These are phyloP conservation scores for Populus davidiana DNA, from an alignment of 345 rosid genomes.

Conservation along the genomic window DNA sequence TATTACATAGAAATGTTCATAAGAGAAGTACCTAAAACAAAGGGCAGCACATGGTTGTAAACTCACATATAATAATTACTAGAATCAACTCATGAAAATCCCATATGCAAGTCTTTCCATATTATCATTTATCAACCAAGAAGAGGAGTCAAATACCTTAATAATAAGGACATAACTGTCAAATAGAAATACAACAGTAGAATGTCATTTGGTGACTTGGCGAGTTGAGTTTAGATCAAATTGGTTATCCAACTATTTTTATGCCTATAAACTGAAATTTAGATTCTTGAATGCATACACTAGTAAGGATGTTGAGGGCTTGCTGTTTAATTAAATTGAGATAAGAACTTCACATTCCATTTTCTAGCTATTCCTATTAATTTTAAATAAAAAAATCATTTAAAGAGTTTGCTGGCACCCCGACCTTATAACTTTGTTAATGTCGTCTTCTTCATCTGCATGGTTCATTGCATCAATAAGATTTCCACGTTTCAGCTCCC, in stretches of 20 bases:
- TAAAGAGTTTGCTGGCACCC: neutral
- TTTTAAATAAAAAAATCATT: neutral
- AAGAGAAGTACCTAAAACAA: slow-evolving; percentile 75
- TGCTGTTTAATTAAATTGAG: neutral
- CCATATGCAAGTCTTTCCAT: neutral
- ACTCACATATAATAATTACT: neutral
- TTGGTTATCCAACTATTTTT: neutral
- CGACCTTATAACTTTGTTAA: slow-evolving; percentile 91
- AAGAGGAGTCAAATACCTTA: neutral
- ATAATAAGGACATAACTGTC: neutral
- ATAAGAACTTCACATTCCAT: neutral
- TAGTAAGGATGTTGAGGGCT: neutral
- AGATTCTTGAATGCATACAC: neutral
- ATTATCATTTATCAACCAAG: neutral
- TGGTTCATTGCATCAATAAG: slow-evolving; percentile 82
- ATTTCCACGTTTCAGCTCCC: slow-evolving; percentile 91
- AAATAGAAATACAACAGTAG: neutral
- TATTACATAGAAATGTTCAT: slow-evolving; percentile 92
- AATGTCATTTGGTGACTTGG: neutral
- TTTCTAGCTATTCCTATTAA: neutral
- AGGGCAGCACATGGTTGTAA: neutral
- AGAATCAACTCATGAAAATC: neutral
- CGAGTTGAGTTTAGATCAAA: neutral
- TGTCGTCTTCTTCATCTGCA: slow-evolving; percentile 96
- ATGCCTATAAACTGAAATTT: neutral